These are phyloP conservation scores for Alternaria sp. DNA, from an alignment of 2,329 filamentous ascomycete species.

Conservation along the genomic window DNA sequence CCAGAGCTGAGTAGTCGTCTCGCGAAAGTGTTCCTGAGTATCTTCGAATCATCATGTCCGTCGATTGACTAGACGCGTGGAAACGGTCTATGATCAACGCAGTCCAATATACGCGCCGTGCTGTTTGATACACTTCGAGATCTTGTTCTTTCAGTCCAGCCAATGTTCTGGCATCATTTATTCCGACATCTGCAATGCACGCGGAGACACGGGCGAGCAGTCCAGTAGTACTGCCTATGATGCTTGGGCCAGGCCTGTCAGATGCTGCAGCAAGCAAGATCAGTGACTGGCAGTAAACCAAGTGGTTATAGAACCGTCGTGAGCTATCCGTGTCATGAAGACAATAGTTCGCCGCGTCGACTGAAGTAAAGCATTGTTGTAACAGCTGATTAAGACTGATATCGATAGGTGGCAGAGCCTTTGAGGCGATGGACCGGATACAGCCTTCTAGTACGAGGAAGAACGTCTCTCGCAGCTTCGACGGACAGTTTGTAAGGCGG, in stretches of 20 bases:
- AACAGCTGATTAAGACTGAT: constrained; percentile 34
- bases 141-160: constrained; percentile 38
- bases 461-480: constrained; percentile 45
- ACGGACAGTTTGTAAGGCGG: constrained; percentile 42
- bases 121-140: constrained; percentile 34
- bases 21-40: constrained; percentile 39
- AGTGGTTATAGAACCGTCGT: constrained; percentile 39
- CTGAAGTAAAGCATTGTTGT: constrained; percentile 34
- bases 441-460: constrained; percentile 43
- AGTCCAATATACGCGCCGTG: constrained; percentile 46
- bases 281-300: constrained; percentile 44
- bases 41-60: constrained; percentile 40
- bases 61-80: constrained; percentile 43
- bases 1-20: constrained; percentile 39
- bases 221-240: constrained; percentile 36
- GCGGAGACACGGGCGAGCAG: constrained; percentile 41
- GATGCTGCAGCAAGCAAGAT: constrained; percentile 41
- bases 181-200: constrained; percentile 36
- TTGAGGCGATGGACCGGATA: constrained; percentile 40
- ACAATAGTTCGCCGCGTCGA: constrained; percentile 38
- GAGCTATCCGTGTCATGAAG: constrained; percentile 34
- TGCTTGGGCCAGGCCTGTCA: constrained; percentile 38
- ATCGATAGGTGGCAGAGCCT: constrained; percentile 35
- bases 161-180: constrained; percentile 40
- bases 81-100: constrained; percentile 48